Evolutionary conservation across 306 rosid genomes (phyloP).

Genomic region (Fagus crenata): DNA sequence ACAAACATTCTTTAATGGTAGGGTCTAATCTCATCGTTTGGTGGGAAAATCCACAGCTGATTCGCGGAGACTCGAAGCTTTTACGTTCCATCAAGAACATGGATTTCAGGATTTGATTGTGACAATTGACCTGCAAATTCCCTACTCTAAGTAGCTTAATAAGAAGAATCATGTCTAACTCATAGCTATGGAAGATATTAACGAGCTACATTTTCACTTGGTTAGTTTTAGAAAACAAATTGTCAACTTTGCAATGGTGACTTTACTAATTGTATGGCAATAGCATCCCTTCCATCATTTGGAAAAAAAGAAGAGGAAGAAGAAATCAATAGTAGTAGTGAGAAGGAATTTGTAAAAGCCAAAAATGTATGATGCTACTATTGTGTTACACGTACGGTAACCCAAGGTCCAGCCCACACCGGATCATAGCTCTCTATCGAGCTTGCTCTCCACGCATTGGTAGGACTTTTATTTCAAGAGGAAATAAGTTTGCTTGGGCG

Average conservation of each 20-base stretch:
- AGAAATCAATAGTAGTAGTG: background rate
- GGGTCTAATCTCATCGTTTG: constrained; percentile 19
- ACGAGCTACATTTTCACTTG: background rate
- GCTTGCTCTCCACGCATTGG: no score
- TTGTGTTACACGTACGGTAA: no score
- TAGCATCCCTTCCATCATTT: background rate
- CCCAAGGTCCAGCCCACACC: no score
- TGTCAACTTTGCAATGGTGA: background rate
- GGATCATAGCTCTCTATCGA: no score
- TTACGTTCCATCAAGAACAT: constrained; percentile 32
- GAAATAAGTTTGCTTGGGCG: no score
- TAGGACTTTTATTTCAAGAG: no score
- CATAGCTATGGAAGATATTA: background rate
- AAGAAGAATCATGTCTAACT: constrained; percentile 1
- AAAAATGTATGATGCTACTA: background rate
- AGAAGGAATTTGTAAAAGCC: background rate
- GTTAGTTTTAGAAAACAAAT: constrained; percentile 6
- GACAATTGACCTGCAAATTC: constrained; percentile 38
- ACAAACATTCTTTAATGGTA: constrained; percentile 36
- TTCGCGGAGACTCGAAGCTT: constrained; percentile 23
- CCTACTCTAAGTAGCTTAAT: background rate
- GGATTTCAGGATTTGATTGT: constrained; percentile 43
- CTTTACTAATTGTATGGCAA: background rate
- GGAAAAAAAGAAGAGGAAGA: no score
- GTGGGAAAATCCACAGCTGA: constrained; percentile 5